Evolutionary conservation across 352 stramenopile genomes (phyloP), one percentile per base, ranked within the genome.

Genomic region (Globisporangium paddicum): DNA sequence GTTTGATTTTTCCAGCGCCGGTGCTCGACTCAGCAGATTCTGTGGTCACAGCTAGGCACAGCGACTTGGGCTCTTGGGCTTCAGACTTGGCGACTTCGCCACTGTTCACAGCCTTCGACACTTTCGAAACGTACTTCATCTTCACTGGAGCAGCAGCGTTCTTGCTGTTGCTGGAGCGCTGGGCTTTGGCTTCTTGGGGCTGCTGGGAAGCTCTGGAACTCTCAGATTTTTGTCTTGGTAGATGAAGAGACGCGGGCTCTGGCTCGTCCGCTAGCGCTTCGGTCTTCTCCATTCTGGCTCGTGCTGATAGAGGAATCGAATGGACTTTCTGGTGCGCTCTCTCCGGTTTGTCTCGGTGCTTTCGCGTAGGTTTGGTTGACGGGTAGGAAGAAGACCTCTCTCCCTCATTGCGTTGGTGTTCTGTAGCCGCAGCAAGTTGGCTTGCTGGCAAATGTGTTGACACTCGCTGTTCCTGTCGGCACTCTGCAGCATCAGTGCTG

Each of bases 91-190:
- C 18, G n/a, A 5, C 9, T 9, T 38, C 26, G n/a, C 10, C 10
- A 41, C 18, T 41, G 9, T 13, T 41, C n/a, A 16, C 47, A 30
- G 9, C 9, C 26, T 41, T 40, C 16, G 28, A 2, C 18, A 41
- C 28, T 26, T 54, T 54, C 2, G 28, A 30, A 6, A 54, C 28
- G n/a, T 54, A 54, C 34, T 54, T 54, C 44, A 34, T 50, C 47
- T 41, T 54, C 47, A 54, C 28, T 13, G 47, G 28, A 23, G 21
- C 10, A 28, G 14, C 47, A 28, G 11, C 21, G 6, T 7, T 14
- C 5, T 32, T 44, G 38, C 16, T n/a, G 38, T 21, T 44, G 16
- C 47, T 54, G 18, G 47, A 41, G 21, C 28, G 47, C n/a, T 41
- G 28, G 13, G 6, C 4, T 19, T 41, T 41, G 28, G 6, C 46